Conservation (phyloP, 2,329 filamentous ascomycete genomes). For the Ophiocordyceps camponoti-rufipedis region DNA sequence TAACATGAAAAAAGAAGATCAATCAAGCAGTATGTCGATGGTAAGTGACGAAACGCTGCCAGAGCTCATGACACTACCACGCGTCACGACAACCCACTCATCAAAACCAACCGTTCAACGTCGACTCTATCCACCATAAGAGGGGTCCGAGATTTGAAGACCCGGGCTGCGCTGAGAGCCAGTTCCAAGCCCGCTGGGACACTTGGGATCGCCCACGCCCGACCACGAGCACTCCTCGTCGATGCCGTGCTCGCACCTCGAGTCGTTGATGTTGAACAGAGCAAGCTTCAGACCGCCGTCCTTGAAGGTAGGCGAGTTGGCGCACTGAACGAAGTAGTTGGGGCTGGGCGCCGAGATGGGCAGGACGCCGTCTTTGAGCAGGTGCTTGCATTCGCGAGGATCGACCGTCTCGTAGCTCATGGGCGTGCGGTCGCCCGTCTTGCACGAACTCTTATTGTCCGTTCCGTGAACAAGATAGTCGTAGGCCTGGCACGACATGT, state of each 20-base stretch:
- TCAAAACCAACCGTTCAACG: not conserved
- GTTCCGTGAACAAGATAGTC: not conserved
- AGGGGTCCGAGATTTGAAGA: not conserved
- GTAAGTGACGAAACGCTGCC: not conserved
- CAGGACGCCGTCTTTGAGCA: not conserved
- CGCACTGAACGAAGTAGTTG: not conserved
- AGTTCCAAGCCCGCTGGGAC: not conserved
- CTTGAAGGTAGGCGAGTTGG: not conserved
- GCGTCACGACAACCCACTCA: not conserved
- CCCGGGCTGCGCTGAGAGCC: not conserved
- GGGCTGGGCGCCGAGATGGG: not conserved
- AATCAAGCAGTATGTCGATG: no score
- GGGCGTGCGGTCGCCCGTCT: not conserved
- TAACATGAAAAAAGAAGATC: no score
- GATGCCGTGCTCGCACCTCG: not conserved
- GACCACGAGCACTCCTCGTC: not conserved
- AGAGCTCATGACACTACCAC: not conserved
- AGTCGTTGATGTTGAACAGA: not conserved
- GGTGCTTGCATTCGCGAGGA: not conserved
- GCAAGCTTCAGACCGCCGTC: not conserved
- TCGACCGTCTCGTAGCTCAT: not conserved
- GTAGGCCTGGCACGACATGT: not conserved
- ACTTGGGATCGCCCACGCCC: not conserved
- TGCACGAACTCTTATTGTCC: not conserved
- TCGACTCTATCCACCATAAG: not conserved